Conservation (phyloP, 495 filamentous ascomycete genomes). For the Penicillium manginii region DNA sequence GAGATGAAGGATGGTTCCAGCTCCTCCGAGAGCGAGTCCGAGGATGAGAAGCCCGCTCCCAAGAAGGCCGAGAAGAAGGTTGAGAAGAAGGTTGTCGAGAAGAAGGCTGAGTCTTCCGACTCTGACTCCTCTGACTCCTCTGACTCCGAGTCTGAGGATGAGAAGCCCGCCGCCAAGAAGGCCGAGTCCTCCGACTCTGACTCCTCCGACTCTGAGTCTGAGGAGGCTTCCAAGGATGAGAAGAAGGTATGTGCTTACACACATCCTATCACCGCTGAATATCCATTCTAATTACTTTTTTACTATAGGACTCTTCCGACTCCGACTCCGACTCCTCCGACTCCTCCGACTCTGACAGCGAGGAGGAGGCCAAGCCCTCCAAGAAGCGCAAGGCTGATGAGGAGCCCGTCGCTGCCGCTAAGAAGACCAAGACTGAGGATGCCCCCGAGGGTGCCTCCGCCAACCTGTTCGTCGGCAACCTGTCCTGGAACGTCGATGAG, state of each 20-base stretch:
- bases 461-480: constrained; percentile 89
- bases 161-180: constrained; percentile 35
- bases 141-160: constrained; percentile 31
- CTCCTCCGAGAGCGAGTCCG: constrained; percentile 31
- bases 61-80: constrained; percentile 33
- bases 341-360: constrained; percentile 41
- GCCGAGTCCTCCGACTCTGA: constrained; percentile 26
- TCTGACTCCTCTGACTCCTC: constrained; percentile 29
- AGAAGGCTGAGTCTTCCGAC: constrained; percentile 11
- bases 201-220: constrained; percentile 26
- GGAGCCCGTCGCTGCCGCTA: constrained; percentile 62
- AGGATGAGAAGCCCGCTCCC: constrained; percentile 35
- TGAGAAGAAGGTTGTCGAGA: constrained; percentile 25
- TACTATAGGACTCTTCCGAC: constrained; percentile 25
- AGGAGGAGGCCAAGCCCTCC: constrained; percentile 50
- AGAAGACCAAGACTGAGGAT: constrained; percentile 83
- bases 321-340: constrained; percentile 50
- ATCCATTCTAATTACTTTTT: neutral
- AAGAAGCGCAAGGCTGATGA: constrained; percentile 94
- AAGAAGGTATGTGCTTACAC: constrained; percentile 27
- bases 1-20: constrained; percentile 35
- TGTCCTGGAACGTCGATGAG: constrained; percentile 95
- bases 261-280: constrained; percentile 6
- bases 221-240: constrained; percentile 42
- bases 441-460: constrained; percentile 64